phyloP scores from a whole-genome alignment of 2,329 filamentous ascomycete species.

The Massarina eburnea region DNA sequence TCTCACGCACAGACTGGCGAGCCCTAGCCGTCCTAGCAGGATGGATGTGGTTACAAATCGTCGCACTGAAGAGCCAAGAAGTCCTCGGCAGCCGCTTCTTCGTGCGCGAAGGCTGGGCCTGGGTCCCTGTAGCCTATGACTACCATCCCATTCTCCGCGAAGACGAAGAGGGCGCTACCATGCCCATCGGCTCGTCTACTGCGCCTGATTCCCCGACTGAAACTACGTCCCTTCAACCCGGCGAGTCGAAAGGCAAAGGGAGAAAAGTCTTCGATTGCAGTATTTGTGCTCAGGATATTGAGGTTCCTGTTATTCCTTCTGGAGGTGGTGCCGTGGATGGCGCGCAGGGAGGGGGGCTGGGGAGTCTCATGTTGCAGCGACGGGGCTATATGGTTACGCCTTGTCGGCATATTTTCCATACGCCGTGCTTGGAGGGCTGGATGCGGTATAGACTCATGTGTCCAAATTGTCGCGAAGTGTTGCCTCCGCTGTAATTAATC shows the following conservation, averaged over 20 bases:
- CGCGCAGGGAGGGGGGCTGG: conserved; percentile 41
- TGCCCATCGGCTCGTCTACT: conserved; percentile 70
- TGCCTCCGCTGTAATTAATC: conserved; percentile 72
- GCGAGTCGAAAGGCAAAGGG: conserved; percentile 55
- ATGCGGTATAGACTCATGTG: conserved; percentile 92
- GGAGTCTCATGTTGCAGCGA: conserved; percentile 69
- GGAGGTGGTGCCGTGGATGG: conserved; percentile 25
- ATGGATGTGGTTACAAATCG: conserved; percentile 88
- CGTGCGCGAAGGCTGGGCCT: conserved; percentile 68
- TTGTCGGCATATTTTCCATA: conserved; percentile 95
- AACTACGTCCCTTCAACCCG: conserved; percentile 29
- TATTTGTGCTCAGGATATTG: conserved; percentile 89
- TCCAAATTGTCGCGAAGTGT: conserved; percentile 87
- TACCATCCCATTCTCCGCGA: conserved; percentile 89
- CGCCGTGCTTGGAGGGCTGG: conserved; percentile 88
- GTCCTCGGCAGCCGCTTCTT: conserved; percentile 87
- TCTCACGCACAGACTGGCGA: conserved; percentile 67
- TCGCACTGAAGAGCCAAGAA: conserved; percentile 77
- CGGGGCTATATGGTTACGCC: conserved; percentile 96
- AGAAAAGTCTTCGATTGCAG: conserved; percentile 80
- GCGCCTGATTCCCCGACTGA: conserved; percentile 12
- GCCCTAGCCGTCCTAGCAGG: conserved; percentile 66
- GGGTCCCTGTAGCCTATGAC: conserved; percentile 77
- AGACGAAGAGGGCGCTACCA: conserved; percentile 73
- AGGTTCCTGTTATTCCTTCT: conserved; percentile 76